Conservation (phyloP, 768 basidiomycete species). For the Rhizopogon vesiculosus region DNA sequence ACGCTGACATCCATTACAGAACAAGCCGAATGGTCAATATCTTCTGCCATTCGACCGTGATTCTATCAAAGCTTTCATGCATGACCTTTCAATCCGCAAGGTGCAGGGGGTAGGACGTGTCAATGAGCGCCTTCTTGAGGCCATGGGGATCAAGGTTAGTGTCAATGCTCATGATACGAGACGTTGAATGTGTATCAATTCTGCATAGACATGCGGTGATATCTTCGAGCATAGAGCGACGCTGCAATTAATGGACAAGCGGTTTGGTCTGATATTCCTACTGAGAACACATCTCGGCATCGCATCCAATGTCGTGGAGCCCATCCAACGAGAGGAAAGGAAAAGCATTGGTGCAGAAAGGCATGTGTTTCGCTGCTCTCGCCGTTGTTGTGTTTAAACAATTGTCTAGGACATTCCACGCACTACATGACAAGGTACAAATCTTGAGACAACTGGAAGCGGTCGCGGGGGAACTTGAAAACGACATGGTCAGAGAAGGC, state of each 20-base stretch:
- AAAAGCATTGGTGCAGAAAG: constrained; percentile 93
- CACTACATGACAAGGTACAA: constrained; percentile 57
- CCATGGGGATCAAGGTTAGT: constrained; percentile 78
- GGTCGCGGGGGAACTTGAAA: constrained; percentile 75
- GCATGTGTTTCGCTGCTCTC: constrained; percentile 28
- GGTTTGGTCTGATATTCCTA: constrained; percentile 74
- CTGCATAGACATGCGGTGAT: constrained; percentile 78
- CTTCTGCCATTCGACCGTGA: constrained; percentile 61
- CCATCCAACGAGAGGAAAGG: constrained; percentile 71
- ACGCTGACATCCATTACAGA: constrained; percentile 36
- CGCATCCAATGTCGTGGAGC: constrained; percentile 76
- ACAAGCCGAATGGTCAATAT: constrained; percentile 94
- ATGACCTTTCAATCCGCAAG: constrained; percentile 76
- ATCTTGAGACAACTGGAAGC: constrained; percentile 77
- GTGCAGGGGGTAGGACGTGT: constrained; percentile 91
- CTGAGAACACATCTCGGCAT: constrained; percentile 83
- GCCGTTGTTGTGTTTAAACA: neutral
- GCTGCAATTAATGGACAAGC: constrained; percentile 81
- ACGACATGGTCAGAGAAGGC: constrained; percentile 71
- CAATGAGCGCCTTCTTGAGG: constrained; percentile 81
- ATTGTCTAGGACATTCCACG: constrained; percentile 63
- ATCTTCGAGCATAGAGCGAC: constrained; percentile 71
- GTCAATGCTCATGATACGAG: constrained; percentile 19
- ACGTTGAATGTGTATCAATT: neutral
- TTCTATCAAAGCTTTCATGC: constrained; percentile 72